A percentile compares a stretch with the other conserved stretches of the same genome.
Conservation (phyloP, 371 early-diverging fungal species). For the Circinella umbellata region DNA sequence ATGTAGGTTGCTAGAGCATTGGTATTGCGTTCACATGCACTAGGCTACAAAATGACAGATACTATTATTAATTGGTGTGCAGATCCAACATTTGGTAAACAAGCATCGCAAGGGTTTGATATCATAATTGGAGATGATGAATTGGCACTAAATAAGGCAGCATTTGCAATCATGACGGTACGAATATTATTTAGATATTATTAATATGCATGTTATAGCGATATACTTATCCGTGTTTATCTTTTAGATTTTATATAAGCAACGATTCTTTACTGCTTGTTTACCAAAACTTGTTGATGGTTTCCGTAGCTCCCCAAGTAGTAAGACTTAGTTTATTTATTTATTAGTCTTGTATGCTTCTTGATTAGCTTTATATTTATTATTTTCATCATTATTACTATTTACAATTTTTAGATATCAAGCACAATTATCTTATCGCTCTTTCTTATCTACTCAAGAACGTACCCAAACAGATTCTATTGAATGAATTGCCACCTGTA, state of each 20-base stretch:
- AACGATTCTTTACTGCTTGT: slow-evolving; percentile 77
- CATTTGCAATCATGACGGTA: slow-evolving; percentile 73
- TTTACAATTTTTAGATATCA: slow-evolving; percentile 37
- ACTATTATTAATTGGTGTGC: slow-evolving; percentile 64
- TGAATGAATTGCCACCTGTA: slow-evolving; percentile 79
- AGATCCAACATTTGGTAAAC: slow-evolving; percentile 40
- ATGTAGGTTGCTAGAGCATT: slow-evolving; percentile 70
- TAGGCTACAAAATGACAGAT: slow-evolving; percentile 62
- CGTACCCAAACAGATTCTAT: slow-evolving; percentile 80
- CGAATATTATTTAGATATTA: not conserved
- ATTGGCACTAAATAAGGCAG: slow-evolving; percentile 69
- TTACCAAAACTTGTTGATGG: slow-evolving; percentile 74
- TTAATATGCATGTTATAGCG: not conserved
- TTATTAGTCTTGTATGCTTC: not conserved
- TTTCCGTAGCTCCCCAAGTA: slow-evolving; percentile 54
- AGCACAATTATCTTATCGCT: slow-evolving; percentile 74
- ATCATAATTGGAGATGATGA: slow-evolving; percentile 72
- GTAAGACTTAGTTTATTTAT: slow-evolving; percentile 22
- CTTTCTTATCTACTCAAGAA: slow-evolving; percentile 82
- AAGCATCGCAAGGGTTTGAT: slow-evolving; percentile 72
- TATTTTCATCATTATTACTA: not conserved
- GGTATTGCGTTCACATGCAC: slow-evolving; percentile 53
- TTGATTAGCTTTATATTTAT: not conserved
- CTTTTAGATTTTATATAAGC: slow-evolving; percentile 75
- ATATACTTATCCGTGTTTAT: not conserved